Evolutionary conservation across 257 asterid species (phyloP).

Genomic region (Solanum megistacrolobum): DNA sequence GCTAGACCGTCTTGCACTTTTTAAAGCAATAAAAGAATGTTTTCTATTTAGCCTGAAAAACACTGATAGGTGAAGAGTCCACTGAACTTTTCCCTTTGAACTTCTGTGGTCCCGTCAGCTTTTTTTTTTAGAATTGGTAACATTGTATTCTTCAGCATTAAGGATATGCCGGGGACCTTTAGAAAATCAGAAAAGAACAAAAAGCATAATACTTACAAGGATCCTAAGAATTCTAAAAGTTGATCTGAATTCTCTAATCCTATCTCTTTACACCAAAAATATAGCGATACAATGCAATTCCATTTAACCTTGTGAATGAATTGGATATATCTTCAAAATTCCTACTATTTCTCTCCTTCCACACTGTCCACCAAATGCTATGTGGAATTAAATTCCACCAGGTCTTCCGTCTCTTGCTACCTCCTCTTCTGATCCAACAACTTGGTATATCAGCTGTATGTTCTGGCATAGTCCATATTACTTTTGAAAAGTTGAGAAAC

Average conservation of each 20-base stretch:
- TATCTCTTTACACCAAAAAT: neutral
- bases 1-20: constrained; percentile 61
- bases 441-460: neutral
- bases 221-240: neutral
- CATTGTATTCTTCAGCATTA: neutral
- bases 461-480: neutral
- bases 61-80: constrained; percentile 57
- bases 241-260: neutral
- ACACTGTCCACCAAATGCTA: neutral
- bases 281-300: neutral
- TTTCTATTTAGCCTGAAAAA: constrained; percentile 65
- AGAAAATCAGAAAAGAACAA: neutral
- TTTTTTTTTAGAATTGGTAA: neutral
- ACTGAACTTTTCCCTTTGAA: neutral
- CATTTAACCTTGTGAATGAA: neutral
- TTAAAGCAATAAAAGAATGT: constrained; percentile 67
- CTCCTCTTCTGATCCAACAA: neutral
- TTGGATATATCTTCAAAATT: neutral
- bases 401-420: neutral
- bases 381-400: neutral
- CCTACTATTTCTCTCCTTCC: neutral
- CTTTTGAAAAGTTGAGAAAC: neutral
- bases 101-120: neutral
- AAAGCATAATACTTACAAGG: neutral
- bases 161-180: neutral